Conservation (phyloP, 208 protist genomes). For the Acanthamoeba divionensis region DNA sequence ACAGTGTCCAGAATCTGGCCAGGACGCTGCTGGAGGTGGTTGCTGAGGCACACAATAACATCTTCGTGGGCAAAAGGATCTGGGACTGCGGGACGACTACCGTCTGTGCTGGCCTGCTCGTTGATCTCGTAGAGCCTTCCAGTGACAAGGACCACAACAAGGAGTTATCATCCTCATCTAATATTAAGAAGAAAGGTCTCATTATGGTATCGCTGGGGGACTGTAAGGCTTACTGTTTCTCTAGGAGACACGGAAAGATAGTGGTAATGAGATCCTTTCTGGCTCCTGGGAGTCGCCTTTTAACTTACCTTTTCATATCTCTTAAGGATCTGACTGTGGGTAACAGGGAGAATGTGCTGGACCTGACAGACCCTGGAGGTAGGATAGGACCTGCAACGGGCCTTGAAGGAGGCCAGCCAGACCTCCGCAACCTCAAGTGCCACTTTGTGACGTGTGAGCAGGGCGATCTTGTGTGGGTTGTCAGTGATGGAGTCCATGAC, state of each 20-base stretch:
- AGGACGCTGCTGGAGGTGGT: neutral
- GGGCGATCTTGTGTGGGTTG: constrained; percentile 32
- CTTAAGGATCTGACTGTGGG: neutral
- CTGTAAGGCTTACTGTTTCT: constrained; percentile 38
- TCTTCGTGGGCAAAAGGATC: neutral
- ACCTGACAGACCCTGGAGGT: neutral
- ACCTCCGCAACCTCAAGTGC: neutral
- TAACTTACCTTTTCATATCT: too few species aligned
- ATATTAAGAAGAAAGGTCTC: neutral
- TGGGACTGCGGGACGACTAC: constrained; percentile 48
- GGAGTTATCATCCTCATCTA: too few species aligned
- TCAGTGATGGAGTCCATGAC: constrained; percentile 47
- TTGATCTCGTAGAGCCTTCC: constrained; percentile 10
- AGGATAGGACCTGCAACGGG: neutral
- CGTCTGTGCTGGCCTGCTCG: neutral
- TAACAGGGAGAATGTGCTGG: neutral
- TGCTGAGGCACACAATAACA: constrained; percentile 12
- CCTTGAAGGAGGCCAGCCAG: neutral
- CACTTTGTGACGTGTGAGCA: neutral
- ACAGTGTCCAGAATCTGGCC: too few species aligned
- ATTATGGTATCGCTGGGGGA: constrained; percentile 19
- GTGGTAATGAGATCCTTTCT: too few species aligned
- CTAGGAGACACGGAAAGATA: neutral
- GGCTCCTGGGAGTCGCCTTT: too few species aligned
- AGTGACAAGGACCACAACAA: too few species aligned